phyloP scores from a whole-genome alignment of 139 green algal genomes.

The Chlorella sp. region DNA sequence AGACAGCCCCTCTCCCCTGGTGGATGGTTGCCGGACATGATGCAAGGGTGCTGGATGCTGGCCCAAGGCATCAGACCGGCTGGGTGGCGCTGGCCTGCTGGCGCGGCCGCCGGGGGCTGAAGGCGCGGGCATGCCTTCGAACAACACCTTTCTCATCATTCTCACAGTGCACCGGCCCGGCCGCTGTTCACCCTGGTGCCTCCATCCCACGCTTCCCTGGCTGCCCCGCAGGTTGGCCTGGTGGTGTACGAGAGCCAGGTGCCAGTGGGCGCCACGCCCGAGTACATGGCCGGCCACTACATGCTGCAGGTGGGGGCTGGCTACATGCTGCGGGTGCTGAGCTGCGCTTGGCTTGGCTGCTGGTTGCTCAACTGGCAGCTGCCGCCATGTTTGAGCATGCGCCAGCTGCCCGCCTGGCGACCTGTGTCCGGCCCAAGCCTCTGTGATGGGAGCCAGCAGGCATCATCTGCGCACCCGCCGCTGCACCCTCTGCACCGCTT shows the following conservation, averaged over 20 bases:
- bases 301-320: conserved; percentile 85
- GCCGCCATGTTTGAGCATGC: not conserved
- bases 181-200: no score
- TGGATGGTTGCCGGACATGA: no score
- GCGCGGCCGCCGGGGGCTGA: no score
- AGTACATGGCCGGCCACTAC: conserved; percentile 99
- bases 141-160: no score
- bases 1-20: no score
- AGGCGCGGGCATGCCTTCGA: no score
- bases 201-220: not conserved
- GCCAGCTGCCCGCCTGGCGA: not conserved
- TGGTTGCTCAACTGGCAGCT: not conserved
- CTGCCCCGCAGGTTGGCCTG: conserved; percentile 79
- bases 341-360: not conserved
- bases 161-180: no score
- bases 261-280: conserved; percentile 97
- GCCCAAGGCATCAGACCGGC: no score
- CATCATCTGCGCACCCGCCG: not conserved
- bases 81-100: no score
- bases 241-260: conserved; percentile 98
- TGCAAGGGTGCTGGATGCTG: no score
- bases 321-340: not conserved
- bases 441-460: no score
- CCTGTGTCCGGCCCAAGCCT: no score
- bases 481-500: not conserved